Base-by-base conservation (phyloP, 805 yeast species). In the Candida michaelii region DNA sequence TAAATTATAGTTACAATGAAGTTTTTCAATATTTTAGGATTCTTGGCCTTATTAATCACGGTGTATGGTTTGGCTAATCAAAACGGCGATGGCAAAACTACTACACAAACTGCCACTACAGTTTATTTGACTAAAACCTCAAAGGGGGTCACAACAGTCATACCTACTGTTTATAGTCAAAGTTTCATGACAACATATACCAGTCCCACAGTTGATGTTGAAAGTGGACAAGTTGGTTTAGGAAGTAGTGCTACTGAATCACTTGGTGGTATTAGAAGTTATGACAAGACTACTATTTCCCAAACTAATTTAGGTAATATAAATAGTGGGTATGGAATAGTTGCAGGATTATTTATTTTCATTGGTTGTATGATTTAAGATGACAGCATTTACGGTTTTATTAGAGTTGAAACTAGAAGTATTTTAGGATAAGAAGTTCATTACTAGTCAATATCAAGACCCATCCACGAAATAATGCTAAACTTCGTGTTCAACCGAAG, bases 61-160 rank as follows among this genome's bases (percentile, higher is more conserved):
- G 24, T 36, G 12, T 18, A 15, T 12, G 31, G 13, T 13, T 27
- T 36, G 17, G 39, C 39, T 8, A n/a, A 27, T 25, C 39, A 36
- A 18, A n/a, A 12, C 27, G 15, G 16, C 23, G 31, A 36, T 27
- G 39, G 24, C 12, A 30, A 31, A 12, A 23, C 38, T 27, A 38
- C 34, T 15, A 46, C 39, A 21, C 13, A 23, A 21, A 39, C 46
- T 13, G 40, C 40, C 10, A 69, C 74, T 30, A 56, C 62, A 12
- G 63, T 61, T 4, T 69, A 62, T 58, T 53, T 60, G 21, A 70
- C 75, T 11, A 40, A 56, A 19, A 69, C 73, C 8, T 47, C 54
- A 3, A 48, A 56, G 27, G 74, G 74, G 2, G 54, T 43, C 12
- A 40, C 54, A 7, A 49, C 58, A 4, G 63, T 62, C 24, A 50